Evolutionary conservation across 495 filamentous ascomycete species (phyloP).

Genomic region (Pyrenula massariospora): DNA sequence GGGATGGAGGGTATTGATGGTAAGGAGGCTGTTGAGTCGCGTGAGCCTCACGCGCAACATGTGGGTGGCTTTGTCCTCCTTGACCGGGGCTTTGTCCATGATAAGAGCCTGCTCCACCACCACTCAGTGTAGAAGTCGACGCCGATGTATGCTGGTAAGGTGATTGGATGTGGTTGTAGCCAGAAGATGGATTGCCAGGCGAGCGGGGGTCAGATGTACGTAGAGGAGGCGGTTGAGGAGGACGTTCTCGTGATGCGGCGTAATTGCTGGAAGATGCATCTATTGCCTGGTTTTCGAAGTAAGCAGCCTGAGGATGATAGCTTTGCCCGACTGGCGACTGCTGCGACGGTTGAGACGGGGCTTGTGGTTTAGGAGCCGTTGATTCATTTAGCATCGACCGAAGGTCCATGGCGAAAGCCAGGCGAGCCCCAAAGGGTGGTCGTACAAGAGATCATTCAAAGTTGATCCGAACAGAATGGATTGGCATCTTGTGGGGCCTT

Average conservation of each 20-base stretch:
- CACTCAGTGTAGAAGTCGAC: slow-evolving; percentile 14
- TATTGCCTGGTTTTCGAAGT: background rate
- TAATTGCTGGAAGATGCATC: slow-evolving; percentile 12
- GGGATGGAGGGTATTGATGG: slow-evolving; percentile 2
- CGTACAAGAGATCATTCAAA: background rate
- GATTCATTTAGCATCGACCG: background rate
- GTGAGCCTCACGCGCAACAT: background rate
- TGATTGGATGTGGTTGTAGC: slow-evolving; percentile 29
- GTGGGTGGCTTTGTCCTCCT: slow-evolving; percentile 4
- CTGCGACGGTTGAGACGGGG: background rate
- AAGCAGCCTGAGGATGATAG: background rate
- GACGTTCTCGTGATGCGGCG: slow-evolving; percentile 20
- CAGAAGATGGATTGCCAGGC: slow-evolving; percentile 23
- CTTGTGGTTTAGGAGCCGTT: background rate
- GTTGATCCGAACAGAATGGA: background rate
- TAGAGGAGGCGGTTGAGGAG: slow-evolving; percentile 30
- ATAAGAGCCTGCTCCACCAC: slow-evolving; percentile 18
- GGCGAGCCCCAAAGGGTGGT: background rate
- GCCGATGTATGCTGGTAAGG: slow-evolving; percentile 32
- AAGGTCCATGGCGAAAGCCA: background rate
- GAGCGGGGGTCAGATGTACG: slow-evolving; percentile 25
- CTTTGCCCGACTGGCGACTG: background rate
- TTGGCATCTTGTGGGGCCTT: background rate
- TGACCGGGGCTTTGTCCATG: slow-evolving; percentile 23
- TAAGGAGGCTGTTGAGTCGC: background rate